Base-by-base conservation (phyloP, 768 basidiomycete species). In the Dentipellis fragilis region DNA sequence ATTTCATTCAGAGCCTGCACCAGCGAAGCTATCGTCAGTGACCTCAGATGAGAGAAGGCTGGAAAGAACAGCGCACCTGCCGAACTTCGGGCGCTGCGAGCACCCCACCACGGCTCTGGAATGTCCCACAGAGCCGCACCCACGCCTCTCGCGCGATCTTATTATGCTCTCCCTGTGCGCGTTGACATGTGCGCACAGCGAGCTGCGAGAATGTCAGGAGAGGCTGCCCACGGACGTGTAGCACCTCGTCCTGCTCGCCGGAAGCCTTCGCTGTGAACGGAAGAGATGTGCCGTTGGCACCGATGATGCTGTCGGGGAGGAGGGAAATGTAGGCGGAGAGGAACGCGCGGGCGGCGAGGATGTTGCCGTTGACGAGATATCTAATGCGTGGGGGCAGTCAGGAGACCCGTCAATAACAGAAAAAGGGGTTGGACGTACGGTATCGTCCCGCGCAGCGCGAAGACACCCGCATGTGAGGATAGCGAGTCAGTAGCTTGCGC, bases 331-430 rank as follows among this genome's bases (percentile, higher is more conserved):
- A 92, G 50, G 84, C 80, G n/a, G 78, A 74, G 66, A 95, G 84
- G 75, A 97, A 96, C n/a, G 87, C 82, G n/a, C 83, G 82, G 3
- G 95, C 90, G 4, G 89, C 89, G n/a, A 92, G 81, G 64, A 99
- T 86, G 60, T 93, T 93, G 14, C 91, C 90, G 53, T 92, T 89
- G 58, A 79, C 80, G 21, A 93, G 74, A 64, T 89, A 89, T 56
- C 88, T 90, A 63, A 14, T 17, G n/a, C 48, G 12, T 37, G 40
- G 50, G 35, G 54, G 56, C 29, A 22, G 29, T 39, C 23, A 54
- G 55, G 40, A 58, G 14, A 29, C 53, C 38, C 51, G n/a, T 39
- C 37, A 37, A 23, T 11, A 47, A 39, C 55, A 16, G 19, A 19
- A 38, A 55, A 10, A 11, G 29, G 58, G n/a, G 6, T 22, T 12